Conservation (phyloP, 495 filamentous ascomycete genomes). For the Annulohypoxylon bovei region DNA sequence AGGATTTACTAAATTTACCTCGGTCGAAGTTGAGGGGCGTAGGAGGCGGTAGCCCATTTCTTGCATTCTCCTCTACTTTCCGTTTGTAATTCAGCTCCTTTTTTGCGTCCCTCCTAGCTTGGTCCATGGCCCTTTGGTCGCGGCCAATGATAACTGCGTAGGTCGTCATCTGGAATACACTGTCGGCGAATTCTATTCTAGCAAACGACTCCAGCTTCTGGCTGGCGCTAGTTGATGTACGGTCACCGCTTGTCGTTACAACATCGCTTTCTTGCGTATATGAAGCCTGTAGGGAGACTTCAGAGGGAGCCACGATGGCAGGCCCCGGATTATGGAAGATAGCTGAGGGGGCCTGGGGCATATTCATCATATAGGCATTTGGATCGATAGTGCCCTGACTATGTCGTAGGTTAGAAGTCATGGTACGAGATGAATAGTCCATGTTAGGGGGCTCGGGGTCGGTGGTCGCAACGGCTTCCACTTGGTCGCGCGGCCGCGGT, state of each 20-base stretch:
- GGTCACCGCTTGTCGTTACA: conserved; percentile 33
- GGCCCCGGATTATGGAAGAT: conserved; percentile 41
- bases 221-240: conserved; percentile 39
- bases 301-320: conserved; percentile 45
- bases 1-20: conserved; percentile 62
- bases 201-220: conserved; percentile 61
- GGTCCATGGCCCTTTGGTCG: conserved; percentile 56
- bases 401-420: conserved; percentile 30
- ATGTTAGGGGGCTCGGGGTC: conserved; percentile 40
- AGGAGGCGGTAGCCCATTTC: conserved; percentile 53
- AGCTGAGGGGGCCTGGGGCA: conserved; percentile 30
- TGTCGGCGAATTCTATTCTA: conserved; percentile 61
- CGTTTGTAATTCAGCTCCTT: conserved; percentile 51
- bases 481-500: conserved; percentile 26
- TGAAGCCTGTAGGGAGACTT: conserved; percentile 46
- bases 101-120: conserved; percentile 55
- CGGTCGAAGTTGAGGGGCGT: conserved; percentile 50
- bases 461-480: conserved; percentile 47
- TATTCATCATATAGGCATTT: conserved; percentile 44
- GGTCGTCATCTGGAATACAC: conserved; percentile 63
- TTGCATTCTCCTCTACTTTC: conserved; percentile 49
- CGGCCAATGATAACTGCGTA: conserved; percentile 62
- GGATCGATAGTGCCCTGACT: conserved; percentile 43
- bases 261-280: conserved; percentile 45
- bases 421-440: conserved; percentile 40